Evolutionary conservation across 2,329 filamentous ascomycete genomes (phyloP).

Genomic region (Colletotrichum tabaci): DNA sequence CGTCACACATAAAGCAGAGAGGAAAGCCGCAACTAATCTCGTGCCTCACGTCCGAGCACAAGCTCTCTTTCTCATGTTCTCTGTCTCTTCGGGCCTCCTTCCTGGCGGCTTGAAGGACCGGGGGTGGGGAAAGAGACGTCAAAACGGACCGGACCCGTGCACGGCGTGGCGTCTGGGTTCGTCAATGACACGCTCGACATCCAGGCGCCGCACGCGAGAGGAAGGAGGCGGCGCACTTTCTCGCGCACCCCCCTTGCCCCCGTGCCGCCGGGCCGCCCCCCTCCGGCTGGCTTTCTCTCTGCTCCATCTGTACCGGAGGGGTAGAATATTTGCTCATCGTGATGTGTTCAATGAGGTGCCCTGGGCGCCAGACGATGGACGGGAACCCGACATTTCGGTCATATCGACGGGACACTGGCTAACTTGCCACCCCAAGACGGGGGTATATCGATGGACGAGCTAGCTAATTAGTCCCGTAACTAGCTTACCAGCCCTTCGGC

Average conservation of each 20-base stretch:
- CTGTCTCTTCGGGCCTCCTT: neutral
- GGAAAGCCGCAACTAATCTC: neutral
- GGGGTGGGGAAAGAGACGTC: neutral
- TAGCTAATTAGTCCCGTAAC: neutral
- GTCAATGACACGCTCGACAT: neutral
- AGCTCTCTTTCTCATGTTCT: neutral
- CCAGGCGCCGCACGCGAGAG: neutral
- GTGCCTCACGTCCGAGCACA: neutral
- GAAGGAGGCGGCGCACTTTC: neutral
- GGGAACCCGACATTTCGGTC: neutral
- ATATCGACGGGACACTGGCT: neutral
- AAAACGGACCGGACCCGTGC: slow-evolving; percentile 1
- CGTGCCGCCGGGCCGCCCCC: neutral
- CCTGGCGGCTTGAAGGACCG: neutral
- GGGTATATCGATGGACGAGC: neutral
- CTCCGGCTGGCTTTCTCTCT: neutral
- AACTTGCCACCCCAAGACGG: neutral
- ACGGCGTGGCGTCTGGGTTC: slow-evolving; percentile 2
- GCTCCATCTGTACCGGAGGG: neutral
- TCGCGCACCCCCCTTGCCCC: neutral
- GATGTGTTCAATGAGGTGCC: neutral
- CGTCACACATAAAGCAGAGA: too few species aligned
- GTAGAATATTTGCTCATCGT: neutral
- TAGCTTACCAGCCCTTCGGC: slow-evolving; percentile 1
- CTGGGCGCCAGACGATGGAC: neutral